Evolutionary conservation across 2,329 filamentous ascomycete genomes (phyloP).

Genomic region (Fusarium floridanum): DNA sequence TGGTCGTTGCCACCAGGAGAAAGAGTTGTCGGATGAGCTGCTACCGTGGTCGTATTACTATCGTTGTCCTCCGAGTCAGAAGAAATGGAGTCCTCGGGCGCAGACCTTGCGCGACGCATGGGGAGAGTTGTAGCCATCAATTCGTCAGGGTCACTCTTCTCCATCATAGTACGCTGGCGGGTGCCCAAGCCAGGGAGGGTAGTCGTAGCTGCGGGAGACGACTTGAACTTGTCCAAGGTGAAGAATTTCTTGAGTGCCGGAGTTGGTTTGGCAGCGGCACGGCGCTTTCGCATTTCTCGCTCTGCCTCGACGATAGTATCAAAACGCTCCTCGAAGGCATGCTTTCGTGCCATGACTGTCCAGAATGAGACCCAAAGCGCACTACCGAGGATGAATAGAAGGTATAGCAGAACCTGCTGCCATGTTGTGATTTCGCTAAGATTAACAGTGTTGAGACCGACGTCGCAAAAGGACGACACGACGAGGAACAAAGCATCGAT

Average conservation of each 20-base stretch:
- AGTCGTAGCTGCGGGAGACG: conserved; percentile 24
- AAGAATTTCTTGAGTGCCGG: conserved; percentile 33
- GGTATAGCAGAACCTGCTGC: conserved; percentile 75
- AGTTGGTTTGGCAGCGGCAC: conserved; percentile 11
- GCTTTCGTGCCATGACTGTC: conserved; percentile 71
- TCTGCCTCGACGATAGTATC: conserved; percentile 62
- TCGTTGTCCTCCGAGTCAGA: conserved; percentile 38
- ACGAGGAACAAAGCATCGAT: conserved; percentile 76
- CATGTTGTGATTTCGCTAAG: conserved; percentile 74
- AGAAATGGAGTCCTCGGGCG: conserved; percentile 31
- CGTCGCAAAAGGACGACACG: conserved; percentile 75
- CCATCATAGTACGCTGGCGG: conserved; percentile 25
- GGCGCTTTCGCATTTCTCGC: conserved; percentile 47
- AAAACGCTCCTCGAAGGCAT: conserved; percentile 73
- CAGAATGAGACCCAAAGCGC: conserved; percentile 75
- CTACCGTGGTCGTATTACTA: conserved; percentile 42
- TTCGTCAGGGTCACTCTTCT: conserved; percentile 23
- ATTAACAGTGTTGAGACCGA: conserved; percentile 77
- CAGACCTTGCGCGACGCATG: conserved; percentile 35
- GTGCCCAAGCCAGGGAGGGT: conserved; percentile 36
- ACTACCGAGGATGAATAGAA: conserved; percentile 75
- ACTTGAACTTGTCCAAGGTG: conserved; percentile 37
- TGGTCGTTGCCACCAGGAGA: conserved; percentile 31
- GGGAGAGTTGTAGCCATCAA: conserved; percentile 16
- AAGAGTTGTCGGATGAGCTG: conserved; percentile 26